These are phyloP conservation scores for Primulina eburnea DNA, from an alignment of 257 asterid species.

Conservation along the genomic window DNA sequence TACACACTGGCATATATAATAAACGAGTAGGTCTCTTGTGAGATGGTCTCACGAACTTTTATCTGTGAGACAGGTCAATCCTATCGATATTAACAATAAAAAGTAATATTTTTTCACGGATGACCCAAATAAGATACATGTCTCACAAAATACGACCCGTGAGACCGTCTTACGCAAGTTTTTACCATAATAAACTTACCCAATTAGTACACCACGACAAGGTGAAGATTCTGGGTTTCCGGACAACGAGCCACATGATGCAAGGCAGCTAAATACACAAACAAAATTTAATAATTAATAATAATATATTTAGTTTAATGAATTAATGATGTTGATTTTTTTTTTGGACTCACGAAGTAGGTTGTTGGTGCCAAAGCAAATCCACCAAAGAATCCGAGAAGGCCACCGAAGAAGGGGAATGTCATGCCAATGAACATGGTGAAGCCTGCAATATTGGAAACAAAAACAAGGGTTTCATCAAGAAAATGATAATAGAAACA, in stretches of 20 bases:
- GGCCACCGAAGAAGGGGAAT: slow-evolving; percentile 80
- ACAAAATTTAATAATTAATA: not conserved
- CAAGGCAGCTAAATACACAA: slow-evolving; percentile 44
- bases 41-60: too few relatives aligned
- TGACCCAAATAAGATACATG: too few relatives aligned
- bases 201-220: slow-evolving; percentile 50
- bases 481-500: too few relatives aligned
- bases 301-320: not conserved
- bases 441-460: slow-evolving; percentile 31
- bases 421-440: slow-evolving; percentile 67
- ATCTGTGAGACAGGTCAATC: too few relatives aligned
- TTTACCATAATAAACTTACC: slow-evolving; percentile 48
- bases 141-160: too few relatives aligned
- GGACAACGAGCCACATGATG: slow-evolving; percentile 51
- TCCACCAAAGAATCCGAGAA: slow-evolving; percentile 89
- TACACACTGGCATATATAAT: not conserved
- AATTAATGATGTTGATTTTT: too few relatives aligned
- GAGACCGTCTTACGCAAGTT: too few relatives aligned
- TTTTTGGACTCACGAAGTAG: slow-evolving; percentile 47
- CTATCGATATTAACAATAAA: too few relatives aligned
- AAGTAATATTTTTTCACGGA: too few relatives aligned
- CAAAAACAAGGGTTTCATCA: not conserved
- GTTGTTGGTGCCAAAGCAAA: slow-evolving; percentile 81
- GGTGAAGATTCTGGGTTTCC: slow-evolving; percentile 38
- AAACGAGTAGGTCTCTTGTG: too few relatives aligned